These are phyloP conservation scores for Rhododendron molle DNA, from an alignment of 148 eudicot species.

Conservation along the genomic window DNA sequence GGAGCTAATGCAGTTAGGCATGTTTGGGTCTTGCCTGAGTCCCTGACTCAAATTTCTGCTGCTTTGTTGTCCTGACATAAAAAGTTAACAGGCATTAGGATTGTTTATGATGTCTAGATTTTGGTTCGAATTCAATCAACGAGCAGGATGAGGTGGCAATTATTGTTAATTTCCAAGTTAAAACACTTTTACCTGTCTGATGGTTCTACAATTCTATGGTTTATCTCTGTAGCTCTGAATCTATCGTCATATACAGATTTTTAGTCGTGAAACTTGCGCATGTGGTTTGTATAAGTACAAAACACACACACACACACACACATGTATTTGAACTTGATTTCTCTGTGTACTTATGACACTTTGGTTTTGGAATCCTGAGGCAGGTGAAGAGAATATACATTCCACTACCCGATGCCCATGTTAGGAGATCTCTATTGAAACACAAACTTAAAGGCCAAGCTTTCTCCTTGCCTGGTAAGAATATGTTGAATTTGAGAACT, in stretches of 20 bases:
- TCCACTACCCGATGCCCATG: constrained; percentile 82
- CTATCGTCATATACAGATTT: not conserved
- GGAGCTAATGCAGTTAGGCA: not conserved
- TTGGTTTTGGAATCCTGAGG: constrained; percentile 15
- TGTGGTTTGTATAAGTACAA: not conserved
- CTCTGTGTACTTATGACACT: not conserved
- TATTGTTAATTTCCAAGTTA: not conserved
- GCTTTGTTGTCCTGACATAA: not conserved
- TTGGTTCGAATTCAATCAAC: not conserved
- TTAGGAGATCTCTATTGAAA: constrained; percentile 63
- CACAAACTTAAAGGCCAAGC: constrained; percentile 85
- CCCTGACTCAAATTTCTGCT: not conserved
- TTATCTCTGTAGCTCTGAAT: not conserved
- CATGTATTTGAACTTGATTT: not conserved
- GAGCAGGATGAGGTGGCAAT: not conserved
- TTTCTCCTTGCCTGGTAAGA: constrained; percentile 86
- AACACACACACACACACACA: not conserved
- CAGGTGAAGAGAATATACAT: constrained; percentile 97
- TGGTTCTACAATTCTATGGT: constrained; percentile 4
- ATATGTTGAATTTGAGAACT: not conserved
- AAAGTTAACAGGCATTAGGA: not conserved
- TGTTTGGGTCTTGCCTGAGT: not conserved
- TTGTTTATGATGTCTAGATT: not conserved
- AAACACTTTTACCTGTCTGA: not conserved
- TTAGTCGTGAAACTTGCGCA: not conserved